Conservation (phyloP, 2,329 filamentous ascomycete genomes). For the Lachnellula occidentalis region DNA sequence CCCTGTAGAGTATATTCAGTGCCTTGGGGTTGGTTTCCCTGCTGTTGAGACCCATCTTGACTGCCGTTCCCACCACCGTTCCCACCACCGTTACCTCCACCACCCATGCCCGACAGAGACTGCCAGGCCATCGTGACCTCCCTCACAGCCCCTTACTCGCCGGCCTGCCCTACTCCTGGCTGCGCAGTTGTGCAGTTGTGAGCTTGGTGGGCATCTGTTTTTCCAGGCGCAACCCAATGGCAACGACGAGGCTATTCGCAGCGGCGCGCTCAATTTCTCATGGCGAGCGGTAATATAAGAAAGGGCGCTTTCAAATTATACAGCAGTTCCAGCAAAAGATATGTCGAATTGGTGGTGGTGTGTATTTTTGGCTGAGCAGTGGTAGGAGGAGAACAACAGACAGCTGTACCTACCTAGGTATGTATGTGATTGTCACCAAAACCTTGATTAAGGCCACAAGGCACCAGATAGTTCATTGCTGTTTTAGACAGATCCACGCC, state of each 20-base stretch:
- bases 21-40: constrained; percentile 46
- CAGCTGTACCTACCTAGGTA: too few relatives aligned
- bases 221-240: constrained; percentile 17
- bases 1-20: constrained; percentile 71
- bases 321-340: constrained; percentile 6
- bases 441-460: background rate
- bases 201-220: constrained; percentile 21
- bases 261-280: constrained; percentile 18
- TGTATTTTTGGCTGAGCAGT: background rate
- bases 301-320: background rate
- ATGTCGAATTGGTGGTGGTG: background rate
- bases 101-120: constrained; percentile 53
- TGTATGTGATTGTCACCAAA: background rate
- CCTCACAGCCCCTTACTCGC: constrained; percentile 17
- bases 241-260: constrained; percentile 14
- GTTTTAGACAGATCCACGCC: background rate
- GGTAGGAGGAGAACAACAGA: background rate
- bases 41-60: constrained; percentile 21
- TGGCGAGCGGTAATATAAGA: background rate
- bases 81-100: constrained; percentile 26
- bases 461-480: background rate
- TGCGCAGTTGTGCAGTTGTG: constrained; percentile 4
- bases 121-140: constrained; percentile 60
- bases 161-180: constrained; percentile 3
- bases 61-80: constrained; percentile 17